Base-by-base conservation (phyloP, 129 eudicot genomes). In the Solidago caesia region DNA sequence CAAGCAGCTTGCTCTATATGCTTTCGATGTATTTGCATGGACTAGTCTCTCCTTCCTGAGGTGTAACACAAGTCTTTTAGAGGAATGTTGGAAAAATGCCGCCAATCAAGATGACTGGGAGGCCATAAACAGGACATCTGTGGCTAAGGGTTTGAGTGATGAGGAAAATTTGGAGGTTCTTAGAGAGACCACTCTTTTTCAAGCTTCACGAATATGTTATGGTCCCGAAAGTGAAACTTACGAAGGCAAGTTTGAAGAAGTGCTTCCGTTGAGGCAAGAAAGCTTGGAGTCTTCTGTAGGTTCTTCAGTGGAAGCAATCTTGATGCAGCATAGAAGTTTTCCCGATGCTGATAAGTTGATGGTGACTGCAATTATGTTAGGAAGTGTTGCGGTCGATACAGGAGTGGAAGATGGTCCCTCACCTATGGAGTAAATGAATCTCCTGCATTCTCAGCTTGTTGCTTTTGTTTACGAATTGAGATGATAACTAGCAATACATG, bases 31-130 rank as follows among this genome's bases (percentile, higher is more conserved):
- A 25, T 91, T 95, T 68, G 92, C 96, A 15, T 95, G 97, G 96
- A 91, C 96, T 48, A 85, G 87, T 47, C 72, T 86, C 58, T 87
- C 89, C 14, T 95, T 95, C 57, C 68, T 88, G 8, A 84, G 80
- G 61, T 63, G 72, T 63, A 95, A 95, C 77, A 77, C 84, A 39
- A 81, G 86, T 72, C 94, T 95, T 11, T 67, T 95, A 75, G 99
- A 95, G 64, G 99, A 95, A 44, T 95, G 99, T 80, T 95, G 99
- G 99, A 95, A 88, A 56, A 87, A 89, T 47, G 97, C 89, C 3
- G 92, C 91, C 61, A 88, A 87, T 80, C 94, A 88, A 82, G 99
- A 95, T 33, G 85, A 91, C 27, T 95, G 97, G 99, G 97, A 83
- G 64, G 14, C 57, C 29, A 88, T 95, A 27, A 83, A 89, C 64